A percentile compares a stretch with the other conserved stretches of the same genome.
phyloP scores from a whole-genome alignment of 371 early-diverging fungal genomes.

The Scutellospora calospora region DNA sequence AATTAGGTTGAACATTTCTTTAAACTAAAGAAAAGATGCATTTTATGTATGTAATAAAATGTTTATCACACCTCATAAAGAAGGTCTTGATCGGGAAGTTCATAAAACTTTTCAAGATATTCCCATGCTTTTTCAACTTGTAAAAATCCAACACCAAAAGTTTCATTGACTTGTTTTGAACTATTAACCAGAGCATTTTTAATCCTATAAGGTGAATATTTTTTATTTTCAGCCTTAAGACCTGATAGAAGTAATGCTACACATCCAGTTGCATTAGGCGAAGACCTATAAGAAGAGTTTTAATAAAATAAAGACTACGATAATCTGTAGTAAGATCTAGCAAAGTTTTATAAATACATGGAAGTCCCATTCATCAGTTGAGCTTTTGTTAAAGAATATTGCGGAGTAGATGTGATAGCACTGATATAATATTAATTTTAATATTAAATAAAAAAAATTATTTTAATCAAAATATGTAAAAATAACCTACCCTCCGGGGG shows the following conservation, averaged over 20 bases:
- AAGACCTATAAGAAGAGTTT: slow-evolving; percentile 46
- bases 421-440: neutral
- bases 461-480: neutral
- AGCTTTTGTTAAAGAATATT: slow-evolving; percentile 77
- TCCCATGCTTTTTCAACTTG: slow-evolving; percentile 91
- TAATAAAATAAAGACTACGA: neutral
- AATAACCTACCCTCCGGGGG: slow-evolving; percentile 75
- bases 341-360: slow-evolving; percentile 61
- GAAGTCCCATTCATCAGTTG: slow-evolving; percentile 94
- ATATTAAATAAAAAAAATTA: neutral
- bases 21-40: neutral
- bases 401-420: slow-evolving; percentile 93
- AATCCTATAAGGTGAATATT: slow-evolving; percentile 85
- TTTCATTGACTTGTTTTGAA: slow-evolving; percentile 79
- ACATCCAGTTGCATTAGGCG: slow-evolving; percentile 93
- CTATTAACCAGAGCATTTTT: slow-evolving; percentile 81
- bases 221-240: slow-evolving; percentile 69
- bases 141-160: slow-evolving; percentile 81
- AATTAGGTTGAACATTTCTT: neutral
- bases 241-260: slow-evolving; percentile 84
- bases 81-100: slow-evolving; percentile 73
- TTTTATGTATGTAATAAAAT: neutral
- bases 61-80: slow-evolving; percentile 59
- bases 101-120: slow-evolving; percentile 70
- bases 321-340: neutral